Percentiles rank a stretch among this genome's conserved stretches.
These are phyloP conservation scores for Solanum hybrid DNA, from an alignment of 305 asterid genomes.

Conservation along the genomic window DNA sequence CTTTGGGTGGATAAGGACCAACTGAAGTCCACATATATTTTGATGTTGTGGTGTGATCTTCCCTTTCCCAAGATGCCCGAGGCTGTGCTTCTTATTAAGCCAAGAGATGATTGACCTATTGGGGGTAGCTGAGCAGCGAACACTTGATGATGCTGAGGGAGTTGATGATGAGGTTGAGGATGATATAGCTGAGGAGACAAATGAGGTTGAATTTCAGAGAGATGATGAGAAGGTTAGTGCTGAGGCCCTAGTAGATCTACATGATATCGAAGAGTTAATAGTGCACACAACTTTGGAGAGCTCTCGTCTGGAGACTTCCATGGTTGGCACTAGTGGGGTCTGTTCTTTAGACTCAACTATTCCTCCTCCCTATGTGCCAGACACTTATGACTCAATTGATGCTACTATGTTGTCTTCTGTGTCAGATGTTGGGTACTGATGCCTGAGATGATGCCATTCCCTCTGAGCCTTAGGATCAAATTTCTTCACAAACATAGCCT, in stretches of 20 bases:
- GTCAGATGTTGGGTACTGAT: not conserved
- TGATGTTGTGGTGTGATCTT: too few relatives aligned
- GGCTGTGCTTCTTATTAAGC: not conserved
- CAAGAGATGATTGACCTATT: not conserved
- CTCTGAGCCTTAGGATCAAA: not conserved
- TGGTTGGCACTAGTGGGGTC: not conserved
- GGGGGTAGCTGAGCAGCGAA: not conserved
- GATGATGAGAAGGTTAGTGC: not conserved
- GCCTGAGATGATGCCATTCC: not conserved
- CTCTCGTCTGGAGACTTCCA: not conserved
- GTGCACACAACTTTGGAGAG: not conserved
- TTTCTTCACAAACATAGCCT: not conserved
- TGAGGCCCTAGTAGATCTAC: not conserved
- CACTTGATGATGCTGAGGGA: not conserved
- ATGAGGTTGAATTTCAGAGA: not conserved
- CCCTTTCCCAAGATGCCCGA: not conserved
- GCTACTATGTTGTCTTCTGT: not conserved
- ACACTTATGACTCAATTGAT: not conserved
- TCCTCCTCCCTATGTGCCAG: not conserved
- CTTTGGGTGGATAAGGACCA: too few relatives aligned
- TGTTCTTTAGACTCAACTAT: not conserved
- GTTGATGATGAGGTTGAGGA: not conserved
- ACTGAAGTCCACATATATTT: too few relatives aligned
- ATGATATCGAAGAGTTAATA: not conserved
- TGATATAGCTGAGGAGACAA: not conserved